phyloP scores from a whole-genome alignment of 2,329 filamentous ascomycete genomes.

The Scopulariopsis brevicaulis region DNA sequence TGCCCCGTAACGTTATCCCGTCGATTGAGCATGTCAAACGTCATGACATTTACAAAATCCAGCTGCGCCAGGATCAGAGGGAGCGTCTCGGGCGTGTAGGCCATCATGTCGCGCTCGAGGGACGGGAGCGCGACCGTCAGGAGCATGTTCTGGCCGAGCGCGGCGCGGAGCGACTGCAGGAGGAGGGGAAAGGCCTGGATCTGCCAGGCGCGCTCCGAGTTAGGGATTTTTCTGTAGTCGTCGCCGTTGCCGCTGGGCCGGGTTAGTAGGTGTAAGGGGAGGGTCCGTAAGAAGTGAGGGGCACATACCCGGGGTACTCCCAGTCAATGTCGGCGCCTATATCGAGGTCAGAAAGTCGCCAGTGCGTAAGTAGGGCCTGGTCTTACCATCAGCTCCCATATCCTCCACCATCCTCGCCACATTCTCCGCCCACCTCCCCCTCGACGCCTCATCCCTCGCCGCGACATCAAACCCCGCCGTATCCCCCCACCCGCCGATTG shows the following conservation, averaged over 20 bases:
- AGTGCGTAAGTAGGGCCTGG: constrained; percentile 15
- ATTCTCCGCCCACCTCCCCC: constrained; percentile 50
- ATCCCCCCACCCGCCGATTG: constrained; percentile 68
- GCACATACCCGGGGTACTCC: constrained; percentile 42
- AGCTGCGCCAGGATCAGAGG: constrained; percentile 46
- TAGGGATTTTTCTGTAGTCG: constrained; percentile 56
- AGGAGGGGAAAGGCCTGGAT: constrained; percentile 52
- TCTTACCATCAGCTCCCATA: constrained; percentile 50
- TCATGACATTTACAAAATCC: constrained; percentile 60
- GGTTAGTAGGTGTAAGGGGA: background rate
- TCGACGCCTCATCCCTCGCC: constrained; percentile 36
- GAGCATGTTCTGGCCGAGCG: constrained; percentile 43
- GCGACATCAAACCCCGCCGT: constrained; percentile 49
- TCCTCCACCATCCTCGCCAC: constrained; percentile 49
- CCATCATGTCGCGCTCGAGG: constrained; percentile 53
- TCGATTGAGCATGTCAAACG: constrained; percentile 61
- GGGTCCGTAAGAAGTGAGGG: background rate
- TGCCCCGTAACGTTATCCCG: constrained; percentile 53
- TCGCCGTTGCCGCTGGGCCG: constrained; percentile 50
- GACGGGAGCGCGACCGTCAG: constrained; percentile 61
- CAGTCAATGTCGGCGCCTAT: constrained; percentile 44
- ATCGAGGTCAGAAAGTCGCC: background rate
- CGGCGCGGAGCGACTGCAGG: constrained; percentile 42
- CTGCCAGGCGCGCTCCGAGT: constrained; percentile 47
- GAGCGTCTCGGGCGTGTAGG: constrained; percentile 46